These are phyloP conservation scores for Saprolegnia diclina DNA, from an alignment of 352 stramenopile species.

Conservation along the genomic window DNA sequence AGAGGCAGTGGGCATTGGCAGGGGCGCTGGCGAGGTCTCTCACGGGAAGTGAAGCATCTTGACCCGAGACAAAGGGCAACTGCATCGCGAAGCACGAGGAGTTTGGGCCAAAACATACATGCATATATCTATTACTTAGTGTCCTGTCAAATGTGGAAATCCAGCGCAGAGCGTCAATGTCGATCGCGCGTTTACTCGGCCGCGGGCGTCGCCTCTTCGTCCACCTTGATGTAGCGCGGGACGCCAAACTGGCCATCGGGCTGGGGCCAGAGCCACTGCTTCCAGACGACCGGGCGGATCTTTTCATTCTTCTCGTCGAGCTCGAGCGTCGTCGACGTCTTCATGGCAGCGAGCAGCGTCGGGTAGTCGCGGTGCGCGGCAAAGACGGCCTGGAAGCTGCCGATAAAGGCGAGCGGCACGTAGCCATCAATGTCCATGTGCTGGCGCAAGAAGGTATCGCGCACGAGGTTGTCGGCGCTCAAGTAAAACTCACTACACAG, in stretches of 20 bases:
- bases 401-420: constrained; percentile 84
- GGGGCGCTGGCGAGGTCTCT: too few species aligned
- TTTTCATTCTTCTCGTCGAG: constrained; percentile 87
- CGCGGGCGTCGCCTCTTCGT: constrained; percentile 18
- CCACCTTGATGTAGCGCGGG: constrained; percentile 84
- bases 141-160: too few species aligned
- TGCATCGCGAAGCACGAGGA: too few species aligned
- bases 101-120: neutral
- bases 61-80: too few species aligned
- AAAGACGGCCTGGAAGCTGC: constrained; percentile 85
- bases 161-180: too few species aligned
- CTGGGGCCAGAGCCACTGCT: constrained; percentile 88
- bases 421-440: constrained; percentile 86
- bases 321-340: constrained; percentile 58
- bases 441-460: constrained; percentile 77
- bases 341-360: constrained; percentile 68
- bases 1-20: too few species aligned
- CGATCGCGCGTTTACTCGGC: neutral
- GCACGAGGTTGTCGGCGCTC: constrained; percentile 73
- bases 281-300: constrained; percentile 79
- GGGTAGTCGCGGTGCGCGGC: constrained; percentile 80
- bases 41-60: too few species aligned
- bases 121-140: constrained; percentile 27
- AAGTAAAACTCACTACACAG: constrained; percentile 79
- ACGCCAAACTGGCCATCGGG: constrained; percentile 77